Percentiles rank a stretch among this genome's conserved stretches.
Evolutionary conservation across 2,329 filamentous ascomycete species (phyloP).

Genomic region (Tolypocladium tundrense): DNA sequence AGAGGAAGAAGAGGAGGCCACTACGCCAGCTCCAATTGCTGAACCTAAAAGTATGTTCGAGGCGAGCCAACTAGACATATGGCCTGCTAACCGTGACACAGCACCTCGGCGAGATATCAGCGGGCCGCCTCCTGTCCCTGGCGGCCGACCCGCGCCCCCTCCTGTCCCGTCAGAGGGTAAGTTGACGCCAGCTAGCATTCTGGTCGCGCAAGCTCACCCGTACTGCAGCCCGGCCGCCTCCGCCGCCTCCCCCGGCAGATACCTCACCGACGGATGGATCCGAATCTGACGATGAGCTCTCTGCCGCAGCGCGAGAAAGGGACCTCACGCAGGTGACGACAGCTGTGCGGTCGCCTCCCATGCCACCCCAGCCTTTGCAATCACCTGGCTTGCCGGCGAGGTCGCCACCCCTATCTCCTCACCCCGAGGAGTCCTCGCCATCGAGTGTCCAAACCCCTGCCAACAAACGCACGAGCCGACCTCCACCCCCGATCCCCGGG

Average conservation of each 20-base stretch:
- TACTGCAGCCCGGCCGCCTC: constrained; percentile 50
- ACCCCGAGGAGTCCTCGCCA: constrained; percentile 29
- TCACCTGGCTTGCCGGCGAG: constrained; percentile 14
- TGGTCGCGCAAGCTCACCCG: constrained; percentile 12
- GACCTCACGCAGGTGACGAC: constrained; percentile 25
- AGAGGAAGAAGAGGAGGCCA: constrained; percentile 21
- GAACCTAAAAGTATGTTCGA: constrained; percentile 11
- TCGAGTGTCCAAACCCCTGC: constrained; percentile 31
- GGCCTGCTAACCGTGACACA: constrained; percentile 18
- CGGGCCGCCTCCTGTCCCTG: constrained; percentile 36
- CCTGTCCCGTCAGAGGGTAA: constrained; percentile 52
- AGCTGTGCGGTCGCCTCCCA: constrained; percentile 25
- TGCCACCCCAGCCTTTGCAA: constrained; percentile 25
- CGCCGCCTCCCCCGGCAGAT: constrained; percentile 39
- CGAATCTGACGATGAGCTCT: constrained; percentile 82
- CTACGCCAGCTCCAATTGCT: constrained; percentile 21
- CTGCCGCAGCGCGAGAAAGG: constrained; percentile 37
- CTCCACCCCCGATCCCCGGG: constrained; percentile 51
- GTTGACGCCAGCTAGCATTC: constrained; percentile 16
- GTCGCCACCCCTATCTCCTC: constrained; percentile 25
- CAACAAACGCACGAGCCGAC: constrained; percentile 45
- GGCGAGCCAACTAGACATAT: not conserved
- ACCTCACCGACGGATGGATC: constrained; percentile 67
- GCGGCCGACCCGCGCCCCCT: constrained; percentile 43
- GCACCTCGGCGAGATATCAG: constrained; percentile 20